Evolutionary conservation across 2,329 filamentous ascomycete species (phyloP).

Genomic region (Clonostachys rosea): DNA sequence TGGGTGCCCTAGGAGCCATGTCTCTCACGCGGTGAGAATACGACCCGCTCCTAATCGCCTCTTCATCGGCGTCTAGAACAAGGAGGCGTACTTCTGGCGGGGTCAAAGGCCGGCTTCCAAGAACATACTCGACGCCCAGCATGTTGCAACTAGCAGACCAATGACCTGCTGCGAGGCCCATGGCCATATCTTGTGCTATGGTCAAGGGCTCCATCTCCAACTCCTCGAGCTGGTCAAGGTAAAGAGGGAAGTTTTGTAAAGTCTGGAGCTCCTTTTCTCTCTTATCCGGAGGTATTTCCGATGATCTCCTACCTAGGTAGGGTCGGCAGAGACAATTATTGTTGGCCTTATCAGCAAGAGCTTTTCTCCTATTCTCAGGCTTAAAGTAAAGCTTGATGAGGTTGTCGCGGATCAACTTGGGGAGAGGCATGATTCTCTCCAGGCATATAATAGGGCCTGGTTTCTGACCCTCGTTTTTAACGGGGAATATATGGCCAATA

Average conservation of each 20-base stretch:
- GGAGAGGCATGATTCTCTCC: constrained; percentile 3
- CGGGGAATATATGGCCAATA: not conserved
- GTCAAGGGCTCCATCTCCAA: constrained; percentile 1
- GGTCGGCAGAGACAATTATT: constrained; percentile 1
- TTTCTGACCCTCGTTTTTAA: constrained; percentile 2
- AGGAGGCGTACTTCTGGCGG: no score
- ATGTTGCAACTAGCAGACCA: constrained; percentile 1
- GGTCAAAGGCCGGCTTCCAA: not conserved
- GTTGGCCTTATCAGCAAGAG: constrained; percentile 1
- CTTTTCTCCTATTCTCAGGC: not conserved
- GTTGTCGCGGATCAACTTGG: not conserved
- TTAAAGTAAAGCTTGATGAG: constrained; percentile 3
- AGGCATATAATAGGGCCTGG: not conserved
- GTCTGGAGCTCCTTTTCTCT: not conserved
- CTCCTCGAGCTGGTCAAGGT: constrained; percentile 1
- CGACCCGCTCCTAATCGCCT: no score
- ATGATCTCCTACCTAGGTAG: not conserved
- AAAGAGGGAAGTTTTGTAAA: constrained; percentile 3
- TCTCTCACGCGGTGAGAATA: not conserved
- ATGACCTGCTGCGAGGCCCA: constrained; percentile 2
- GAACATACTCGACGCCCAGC: not conserved
- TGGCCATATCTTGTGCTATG: constrained; percentile 3
- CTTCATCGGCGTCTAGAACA: no score
- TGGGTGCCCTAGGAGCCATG: not conserved
- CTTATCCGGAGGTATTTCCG: not conserved